Evolutionary conservation across 2,329 filamentous ascomycete species (phyloP).

Genomic region (Cryphonectria japonica): DNA sequence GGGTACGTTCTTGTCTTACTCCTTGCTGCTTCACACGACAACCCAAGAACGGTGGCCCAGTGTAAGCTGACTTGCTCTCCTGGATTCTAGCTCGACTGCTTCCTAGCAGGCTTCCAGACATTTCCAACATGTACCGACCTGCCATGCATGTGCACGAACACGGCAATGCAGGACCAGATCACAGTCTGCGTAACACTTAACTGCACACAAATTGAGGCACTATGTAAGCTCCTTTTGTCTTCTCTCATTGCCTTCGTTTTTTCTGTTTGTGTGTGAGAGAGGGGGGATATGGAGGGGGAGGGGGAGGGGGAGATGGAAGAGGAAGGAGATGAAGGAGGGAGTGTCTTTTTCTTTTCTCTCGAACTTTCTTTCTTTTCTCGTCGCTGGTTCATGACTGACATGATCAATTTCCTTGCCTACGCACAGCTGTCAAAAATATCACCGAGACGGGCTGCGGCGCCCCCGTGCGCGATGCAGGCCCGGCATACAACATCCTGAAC

Average conservation of each 20-base stretch:
- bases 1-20: constrained; percentile 14
- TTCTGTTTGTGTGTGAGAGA: not conserved
- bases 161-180: constrained; percentile 9
- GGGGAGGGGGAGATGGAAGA: not conserved
- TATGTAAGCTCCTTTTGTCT: constrained; percentile 7
- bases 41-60: not conserved
- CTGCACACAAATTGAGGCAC: constrained; percentile 17
- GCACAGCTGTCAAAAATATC: constrained; percentile 24
- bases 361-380: too few relatives aligned
- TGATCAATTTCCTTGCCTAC: not conserved
- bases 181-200: constrained; percentile 22
- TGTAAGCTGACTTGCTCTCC: not conserved
- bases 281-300: too few relatives aligned
- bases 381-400: constrained; percentile 1
- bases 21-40: not conserved
- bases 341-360: too few relatives aligned
- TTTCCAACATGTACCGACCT: constrained; percentile 17
- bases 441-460: constrained; percentile 26
- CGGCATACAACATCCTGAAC: constrained; percentile 17
- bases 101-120: constrained; percentile 8
- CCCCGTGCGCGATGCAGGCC: constrained; percentile 22
- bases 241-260: too few relatives aligned
- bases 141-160: constrained; percentile 23
- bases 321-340: not conserved
- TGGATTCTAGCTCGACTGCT: constrained; percentile 13